A percentile compares a stretch with the other conserved stretches of the same genome.
Evolutionary conservation across 805 yeast genomes (phyloP).

Genomic region (Lachancea nothofagi): DNA sequence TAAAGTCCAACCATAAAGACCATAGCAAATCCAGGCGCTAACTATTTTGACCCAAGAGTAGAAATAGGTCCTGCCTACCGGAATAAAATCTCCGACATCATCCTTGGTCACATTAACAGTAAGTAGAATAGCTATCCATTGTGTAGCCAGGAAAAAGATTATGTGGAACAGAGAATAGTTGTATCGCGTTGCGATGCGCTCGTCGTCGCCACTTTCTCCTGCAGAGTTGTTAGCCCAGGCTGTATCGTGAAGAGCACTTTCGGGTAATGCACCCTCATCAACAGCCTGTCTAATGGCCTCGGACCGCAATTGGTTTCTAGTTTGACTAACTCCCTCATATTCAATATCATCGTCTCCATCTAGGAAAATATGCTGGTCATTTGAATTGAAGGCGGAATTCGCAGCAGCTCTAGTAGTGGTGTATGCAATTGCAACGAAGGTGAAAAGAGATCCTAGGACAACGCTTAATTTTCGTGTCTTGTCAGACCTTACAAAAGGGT

Average conservation of each 20-base stretch:
- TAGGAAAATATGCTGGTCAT: conserved; percentile 33
- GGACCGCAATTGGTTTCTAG: conserved; percentile 66
- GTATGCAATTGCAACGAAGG: conserved; percentile 91
- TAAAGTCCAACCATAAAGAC: conserved; percentile 83
- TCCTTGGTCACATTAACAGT: conserved; percentile 88
- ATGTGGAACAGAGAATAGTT: conserved; percentile 85
- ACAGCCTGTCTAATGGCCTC: conserved; percentile 92
- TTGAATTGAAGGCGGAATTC: conserved; percentile 53
- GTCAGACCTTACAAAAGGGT: conserved; percentile 81
- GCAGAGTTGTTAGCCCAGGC: conserved; percentile 47
- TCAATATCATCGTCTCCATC: conserved; percentile 32
- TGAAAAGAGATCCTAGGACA: conserved; percentile 85
- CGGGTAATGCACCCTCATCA: conserved; percentile 93
- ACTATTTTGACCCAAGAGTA: conserved; percentile 91
- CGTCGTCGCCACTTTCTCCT: conserved; percentile 39
- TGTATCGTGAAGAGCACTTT: conserved; percentile 76
- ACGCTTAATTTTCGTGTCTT: conserved; percentile 89
- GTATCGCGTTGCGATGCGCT: conserved; percentile 71
- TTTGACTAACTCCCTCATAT: conserved; percentile 41
- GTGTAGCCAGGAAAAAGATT: conserved; percentile 91
- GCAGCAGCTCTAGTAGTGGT: conserved; percentile 97
- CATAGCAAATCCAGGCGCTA: conserved; percentile 88
- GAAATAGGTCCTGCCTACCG: conserved; percentile 95
- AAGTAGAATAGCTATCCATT: conserved; percentile 88
- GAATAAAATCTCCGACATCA: conserved; percentile 82